These are phyloP conservation scores for Candida succiphila DNA, from an alignment of 805 yeast genomes.

Conservation along the genomic window DNA sequence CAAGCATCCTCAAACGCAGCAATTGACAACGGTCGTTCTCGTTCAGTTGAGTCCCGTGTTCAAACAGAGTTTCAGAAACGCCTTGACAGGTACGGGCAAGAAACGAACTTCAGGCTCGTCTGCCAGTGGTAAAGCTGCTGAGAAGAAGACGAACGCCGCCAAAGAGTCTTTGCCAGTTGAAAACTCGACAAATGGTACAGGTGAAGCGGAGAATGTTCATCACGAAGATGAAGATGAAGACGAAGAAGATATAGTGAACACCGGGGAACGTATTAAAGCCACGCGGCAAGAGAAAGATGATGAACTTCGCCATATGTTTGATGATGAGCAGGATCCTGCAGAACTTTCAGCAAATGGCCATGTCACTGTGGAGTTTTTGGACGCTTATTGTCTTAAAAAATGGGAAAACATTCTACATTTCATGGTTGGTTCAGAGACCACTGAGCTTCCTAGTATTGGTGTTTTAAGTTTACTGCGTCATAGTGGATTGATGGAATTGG, in stretches of 20 bases:
- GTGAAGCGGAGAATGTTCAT: slow-evolving; percentile 2
- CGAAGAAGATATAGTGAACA: background rate
- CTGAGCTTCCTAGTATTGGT: slow-evolving; percentile 65
- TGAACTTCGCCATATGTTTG: slow-evolving; percentile 44
- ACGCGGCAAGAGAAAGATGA: background rate
- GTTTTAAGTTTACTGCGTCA: slow-evolving; percentile 68
- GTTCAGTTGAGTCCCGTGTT: slow-evolving; percentile 62
- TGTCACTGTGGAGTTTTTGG: slow-evolving; percentile 62
- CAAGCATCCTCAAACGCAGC: slow-evolving; percentile 24
- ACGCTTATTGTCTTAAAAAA: slow-evolving; percentile 69
- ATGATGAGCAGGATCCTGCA: slow-evolving; percentile 49
- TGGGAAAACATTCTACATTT: slow-evolving; percentile 96
- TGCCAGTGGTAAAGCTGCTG: too few relatives aligned
- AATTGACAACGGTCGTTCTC: slow-evolving; percentile 19
- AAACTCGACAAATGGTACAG: slow-evolving; percentile 3
- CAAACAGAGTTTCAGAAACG: slow-evolving; percentile 65
- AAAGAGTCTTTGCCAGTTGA: too few relatives aligned
- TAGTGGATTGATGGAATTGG: slow-evolving; percentile 82
- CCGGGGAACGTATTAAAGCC: background rate
- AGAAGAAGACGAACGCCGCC: too few relatives aligned
- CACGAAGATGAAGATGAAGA: slow-evolving; percentile 1
- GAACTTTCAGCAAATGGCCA: too few relatives aligned
- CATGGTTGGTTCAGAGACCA: slow-evolving; percentile 89
- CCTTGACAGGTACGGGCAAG: slow-evolving; percentile 54
- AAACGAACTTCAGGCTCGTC: too few relatives aligned